Evolutionary conservation across 2,329 filamentous ascomycete genomes (phyloP).

Genomic region (Fusarium metavorans): DNA sequence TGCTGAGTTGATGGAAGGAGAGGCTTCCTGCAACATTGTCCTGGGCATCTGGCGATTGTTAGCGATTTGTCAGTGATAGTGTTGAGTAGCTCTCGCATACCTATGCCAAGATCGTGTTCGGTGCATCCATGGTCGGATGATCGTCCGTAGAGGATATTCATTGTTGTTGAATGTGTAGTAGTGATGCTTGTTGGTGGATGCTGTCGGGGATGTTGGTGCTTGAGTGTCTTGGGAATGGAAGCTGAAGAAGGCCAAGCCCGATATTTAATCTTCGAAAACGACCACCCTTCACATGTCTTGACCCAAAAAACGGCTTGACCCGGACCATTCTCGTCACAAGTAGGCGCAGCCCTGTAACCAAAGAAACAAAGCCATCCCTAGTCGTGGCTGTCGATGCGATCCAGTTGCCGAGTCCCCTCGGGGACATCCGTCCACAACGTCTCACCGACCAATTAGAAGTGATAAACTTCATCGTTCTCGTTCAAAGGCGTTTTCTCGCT

Average conservation of each 20-base stretch:
- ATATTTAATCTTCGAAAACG: background rate
- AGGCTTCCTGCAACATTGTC: conserved; percentile 15
- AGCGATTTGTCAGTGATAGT: background rate
- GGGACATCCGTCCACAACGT: background rate
- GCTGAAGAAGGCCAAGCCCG: background rate
- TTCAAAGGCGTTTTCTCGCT: background rate
- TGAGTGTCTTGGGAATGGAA: background rate
- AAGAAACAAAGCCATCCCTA: background rate
- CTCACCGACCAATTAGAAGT: background rate
- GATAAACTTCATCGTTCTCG: background rate
- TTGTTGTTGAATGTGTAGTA: background rate
- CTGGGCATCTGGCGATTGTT: conserved; percentile 18
- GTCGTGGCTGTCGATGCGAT: background rate
- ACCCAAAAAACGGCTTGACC: background rate
- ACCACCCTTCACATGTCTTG: background rate
- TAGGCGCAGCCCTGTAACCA: background rate
- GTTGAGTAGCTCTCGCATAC: background rate
- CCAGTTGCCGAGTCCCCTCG: background rate
- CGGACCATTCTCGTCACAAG: background rate
- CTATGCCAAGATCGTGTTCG: background rate
- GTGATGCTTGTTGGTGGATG: background rate
- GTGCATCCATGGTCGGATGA: background rate
- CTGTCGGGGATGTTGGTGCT: background rate
- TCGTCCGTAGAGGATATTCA: background rate
- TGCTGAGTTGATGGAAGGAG: conserved; percentile 31